Evolutionary conservation across 768 basidiomycete genomes (phyloP).

Genomic region (Agaricus subrufescens): DNA sequence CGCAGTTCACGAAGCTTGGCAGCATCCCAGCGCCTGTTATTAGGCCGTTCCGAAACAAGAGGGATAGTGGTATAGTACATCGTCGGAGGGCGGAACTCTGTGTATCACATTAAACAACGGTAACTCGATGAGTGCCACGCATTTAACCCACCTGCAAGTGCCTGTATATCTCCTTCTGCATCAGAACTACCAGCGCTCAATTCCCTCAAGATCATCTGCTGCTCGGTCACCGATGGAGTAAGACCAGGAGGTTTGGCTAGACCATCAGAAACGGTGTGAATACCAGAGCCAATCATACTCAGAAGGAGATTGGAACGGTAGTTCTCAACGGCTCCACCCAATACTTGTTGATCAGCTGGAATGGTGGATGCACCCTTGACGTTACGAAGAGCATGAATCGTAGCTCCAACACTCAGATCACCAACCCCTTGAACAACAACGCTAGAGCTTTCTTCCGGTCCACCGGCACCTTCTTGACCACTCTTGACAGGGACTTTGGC

Average conservation of each 20-base stretch:
- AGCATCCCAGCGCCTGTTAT: constrained; percentile 90
- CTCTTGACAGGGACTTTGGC: constrained; percentile 95
- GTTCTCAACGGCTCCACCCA: constrained; percentile 90
- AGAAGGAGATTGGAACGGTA: constrained; percentile 89
- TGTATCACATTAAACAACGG: constrained; percentile 4
- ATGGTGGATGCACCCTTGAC: constrained; percentile 92
- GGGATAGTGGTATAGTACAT: constrained; percentile 98
- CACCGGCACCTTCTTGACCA: constrained; percentile 56
- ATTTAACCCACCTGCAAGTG: constrained; percentile 71
- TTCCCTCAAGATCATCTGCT: constrained; percentile 96
- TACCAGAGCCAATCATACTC: constrained; percentile 80
- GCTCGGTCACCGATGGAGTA: constrained; percentile 78
- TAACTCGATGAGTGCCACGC: neutral
- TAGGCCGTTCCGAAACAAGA: constrained; percentile 75
- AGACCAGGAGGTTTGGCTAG: constrained; percentile 64
- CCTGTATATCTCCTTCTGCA: constrained; percentile 79
- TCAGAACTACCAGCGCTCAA: constrained; percentile 73
- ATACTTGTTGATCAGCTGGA: constrained; percentile 89
- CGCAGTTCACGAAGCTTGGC: constrained; percentile 91
- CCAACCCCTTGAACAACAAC: constrained; percentile 78
- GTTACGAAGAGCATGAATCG: constrained; percentile 80
- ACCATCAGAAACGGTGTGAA: constrained; percentile 52
- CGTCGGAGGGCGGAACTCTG: constrained; percentile 88
- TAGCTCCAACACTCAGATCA: constrained; percentile 81
- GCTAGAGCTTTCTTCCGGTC: constrained; percentile 57